These are phyloP conservation scores for Cryphonectria radicalis DNA, from an alignment of 2,329 filamentous ascomycete species.

Conservation along the genomic window DNA sequence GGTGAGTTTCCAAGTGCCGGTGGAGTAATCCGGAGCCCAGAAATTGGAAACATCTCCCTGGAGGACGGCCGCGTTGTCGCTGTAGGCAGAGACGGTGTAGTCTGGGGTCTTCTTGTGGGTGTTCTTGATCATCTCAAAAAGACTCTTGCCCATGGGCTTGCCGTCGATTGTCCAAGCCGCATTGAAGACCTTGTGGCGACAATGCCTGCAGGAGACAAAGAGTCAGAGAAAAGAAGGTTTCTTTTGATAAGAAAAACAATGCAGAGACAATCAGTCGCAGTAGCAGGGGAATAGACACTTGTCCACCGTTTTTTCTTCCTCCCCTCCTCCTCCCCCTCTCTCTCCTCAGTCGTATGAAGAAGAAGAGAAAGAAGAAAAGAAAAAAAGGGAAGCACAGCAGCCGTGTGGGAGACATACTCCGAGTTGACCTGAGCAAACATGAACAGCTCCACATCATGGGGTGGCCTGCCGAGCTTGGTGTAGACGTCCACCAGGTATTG, in stretches of 20 bases:
- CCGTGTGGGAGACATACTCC: slow-evolving; percentile 63
- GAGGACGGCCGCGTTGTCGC: slow-evolving; percentile 95
- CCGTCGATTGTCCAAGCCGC: slow-evolving; percentile 95
- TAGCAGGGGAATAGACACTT: slow-evolving; percentile 18
- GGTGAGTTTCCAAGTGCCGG: slow-evolving; percentile 83
- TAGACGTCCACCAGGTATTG: slow-evolving; percentile 91
- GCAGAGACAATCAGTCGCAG: slow-evolving; percentile 56
- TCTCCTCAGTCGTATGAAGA: too few species aligned
- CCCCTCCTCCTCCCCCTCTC: not conserved
- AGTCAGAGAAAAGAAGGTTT: slow-evolving; percentile 73
- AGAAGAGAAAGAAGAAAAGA: not conserved
- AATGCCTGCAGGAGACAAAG: slow-evolving; percentile 46
- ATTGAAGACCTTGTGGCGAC: slow-evolving; percentile 81
- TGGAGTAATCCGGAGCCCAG: slow-evolving; percentile 87
- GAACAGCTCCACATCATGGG: slow-evolving; percentile 93
- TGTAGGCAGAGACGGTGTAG: slow-evolving; percentile 93
- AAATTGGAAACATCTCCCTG: slow-evolving; percentile 72
- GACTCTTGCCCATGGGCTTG: slow-evolving; percentile 73
- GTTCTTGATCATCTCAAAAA: slow-evolving; percentile 96
- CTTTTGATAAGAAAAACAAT: slow-evolving; percentile 62
- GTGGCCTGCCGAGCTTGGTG: slow-evolving; percentile 66
- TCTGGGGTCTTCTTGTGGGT: slow-evolving; percentile 83
- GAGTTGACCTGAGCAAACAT: slow-evolving; percentile 99
- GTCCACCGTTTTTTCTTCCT: slow-evolving; percentile 7
- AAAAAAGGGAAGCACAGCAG: slow-evolving; percentile 17